Conservation (phyloP, 192 early-diverging fungal species). For the Coemansia sp. region DNA sequence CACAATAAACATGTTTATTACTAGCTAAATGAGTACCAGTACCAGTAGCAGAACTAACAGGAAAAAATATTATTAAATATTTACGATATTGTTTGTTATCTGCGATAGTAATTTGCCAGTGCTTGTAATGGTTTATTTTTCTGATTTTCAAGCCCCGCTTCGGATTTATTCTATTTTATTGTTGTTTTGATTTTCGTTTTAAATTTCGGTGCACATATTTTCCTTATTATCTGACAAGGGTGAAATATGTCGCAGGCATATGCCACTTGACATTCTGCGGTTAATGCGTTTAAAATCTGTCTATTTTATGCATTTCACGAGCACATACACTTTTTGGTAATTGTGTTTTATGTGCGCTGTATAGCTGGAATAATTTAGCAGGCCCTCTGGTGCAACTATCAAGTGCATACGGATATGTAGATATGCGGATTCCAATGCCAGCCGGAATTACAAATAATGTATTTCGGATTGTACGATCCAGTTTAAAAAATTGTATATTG, state of each 20-base stretch:
- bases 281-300: not conserved
- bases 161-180: constrained; percentile 18
- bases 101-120: not conserved
- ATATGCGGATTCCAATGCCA: constrained; percentile 21
- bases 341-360: too few relatives aligned
- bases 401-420: constrained; percentile 16
- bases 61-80: constrained; percentile 4
- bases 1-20: constrained; percentile 32
- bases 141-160: not conserved
- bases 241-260: not conserved
- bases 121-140: constrained; percentile 3
- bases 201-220: not conserved
- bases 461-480: too few relatives aligned
- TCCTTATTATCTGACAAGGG: not conserved
- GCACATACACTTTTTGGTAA: not conserved
- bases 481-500: too few relatives aligned
- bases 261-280: not conserved
- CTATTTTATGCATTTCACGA: not conserved
- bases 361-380: too few relatives aligned
- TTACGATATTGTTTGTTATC: too few relatives aligned
- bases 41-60: constrained; percentile 13
- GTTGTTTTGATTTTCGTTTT: too few relatives aligned
- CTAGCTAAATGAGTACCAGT: constrained; percentile 37
- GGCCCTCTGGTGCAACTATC: too few relatives aligned
- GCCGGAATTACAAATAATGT: constrained; percentile 17